Base-by-base conservation (phyloP, 2,329 filamentous ascomycete species). In the Exophiala viscosa region DNA sequence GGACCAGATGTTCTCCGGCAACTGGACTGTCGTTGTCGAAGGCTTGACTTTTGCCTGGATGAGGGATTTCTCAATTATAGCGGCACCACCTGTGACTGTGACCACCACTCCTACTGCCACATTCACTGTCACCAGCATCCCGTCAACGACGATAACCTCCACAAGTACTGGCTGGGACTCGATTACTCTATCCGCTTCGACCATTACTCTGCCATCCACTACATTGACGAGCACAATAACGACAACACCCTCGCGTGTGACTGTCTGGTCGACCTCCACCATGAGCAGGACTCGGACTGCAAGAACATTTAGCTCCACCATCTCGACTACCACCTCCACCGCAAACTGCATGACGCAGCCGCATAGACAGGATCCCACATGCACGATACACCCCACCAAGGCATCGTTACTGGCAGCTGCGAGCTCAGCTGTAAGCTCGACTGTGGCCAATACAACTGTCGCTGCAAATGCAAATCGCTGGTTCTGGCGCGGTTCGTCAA, bases 11-110 rank as follows among this genome's bases (percentile, higher is more conserved):
- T 56, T 45, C 20, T 59, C 56, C 18, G 58, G 60, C 7, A 44
- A 56, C 14, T 62, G 60, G 58, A 57, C 52, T 2, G 51, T 60
- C 28, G 46, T 60, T 43, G 57, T 62, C 35, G 55, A 60, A 35
- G 60, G 60, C 13, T 39, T 60, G 50, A 58, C 56, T 2, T 61
- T 62, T 31, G 60, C 60, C 10, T 62, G 52, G 50, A 50, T 51
- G 54, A 50, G 60, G 34, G 46, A 45, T 10, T 60, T 62, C 42
- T 47, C 45, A 6, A 48, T 61, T 39, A 58, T 55, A 41, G 59
- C 58, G 4, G 59, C 50, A 18, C 57, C 58, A n/a, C 59, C 54
- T 5, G 57, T 50, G n/a, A 49, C 48, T 10, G 43, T 60, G 11
- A 57, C 50, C 1, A 33, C 43, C 10, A 59, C 56, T 41, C 50